Evolutionary conservation across 148 eudicot species (phyloP).

Genomic region (Limonium bicolor): DNA sequence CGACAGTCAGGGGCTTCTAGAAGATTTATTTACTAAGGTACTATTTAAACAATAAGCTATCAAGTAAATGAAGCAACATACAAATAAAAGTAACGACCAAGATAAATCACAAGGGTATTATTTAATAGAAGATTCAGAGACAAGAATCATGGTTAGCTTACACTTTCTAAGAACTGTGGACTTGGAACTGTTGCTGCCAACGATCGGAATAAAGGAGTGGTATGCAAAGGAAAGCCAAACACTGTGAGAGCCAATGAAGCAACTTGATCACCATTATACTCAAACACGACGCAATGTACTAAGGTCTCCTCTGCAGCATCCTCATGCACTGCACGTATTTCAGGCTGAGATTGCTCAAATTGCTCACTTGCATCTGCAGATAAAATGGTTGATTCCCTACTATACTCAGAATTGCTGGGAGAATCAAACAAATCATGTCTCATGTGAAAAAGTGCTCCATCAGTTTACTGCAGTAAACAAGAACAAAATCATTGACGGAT

Average conservation of each 20-base stretch:
- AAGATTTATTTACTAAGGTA: too few relatives aligned
- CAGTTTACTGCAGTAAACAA: too few relatives aligned
- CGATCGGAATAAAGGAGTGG: conserved; percentile 67
- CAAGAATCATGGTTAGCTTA: too few relatives aligned
- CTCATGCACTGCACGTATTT: conserved; percentile 28
- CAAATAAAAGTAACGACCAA: too few relatives aligned
- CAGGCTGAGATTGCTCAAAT: conserved; percentile 32
- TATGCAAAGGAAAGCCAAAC: conserved; percentile 63
- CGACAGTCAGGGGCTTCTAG: too few relatives aligned
- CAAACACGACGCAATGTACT: conserved; percentile 11
- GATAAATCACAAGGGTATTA: too few relatives aligned
- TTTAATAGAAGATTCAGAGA: too few relatives aligned
- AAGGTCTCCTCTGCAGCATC: conserved; percentile 23
- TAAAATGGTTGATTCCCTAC: conserved; percentile 53
- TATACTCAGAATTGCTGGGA: conserved; percentile 71
- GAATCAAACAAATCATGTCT: too few relatives aligned
- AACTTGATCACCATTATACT: conserved; percentile 12
- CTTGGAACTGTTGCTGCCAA: conserved; percentile 76
- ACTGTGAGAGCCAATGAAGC: conserved; percentile 34
- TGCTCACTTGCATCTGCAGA: conserved; percentile 31
- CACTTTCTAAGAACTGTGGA: conserved; percentile 97
- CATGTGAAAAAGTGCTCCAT: too few relatives aligned
- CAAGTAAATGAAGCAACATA: too few relatives aligned
- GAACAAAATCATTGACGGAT: too few relatives aligned
- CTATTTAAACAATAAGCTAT: too few relatives aligned